These are phyloP conservation scores for Phaeosphaeria sp. DNA, from an alignment of 2,329 filamentous ascomycete species.

Conservation along the genomic window DNA sequence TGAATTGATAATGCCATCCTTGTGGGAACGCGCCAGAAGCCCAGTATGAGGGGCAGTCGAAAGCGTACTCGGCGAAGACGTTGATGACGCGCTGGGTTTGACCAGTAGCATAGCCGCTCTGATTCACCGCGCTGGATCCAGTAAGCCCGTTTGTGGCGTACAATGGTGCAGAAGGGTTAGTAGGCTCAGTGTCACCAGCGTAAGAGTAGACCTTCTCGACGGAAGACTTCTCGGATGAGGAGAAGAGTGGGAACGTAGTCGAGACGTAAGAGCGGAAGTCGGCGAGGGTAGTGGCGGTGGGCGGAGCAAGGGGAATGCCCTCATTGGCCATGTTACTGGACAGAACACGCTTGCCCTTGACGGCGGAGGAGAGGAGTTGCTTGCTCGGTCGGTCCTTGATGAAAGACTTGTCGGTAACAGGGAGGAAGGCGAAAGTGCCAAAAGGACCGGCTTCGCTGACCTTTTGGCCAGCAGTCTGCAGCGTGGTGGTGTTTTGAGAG, in stretches of 20 bases:
- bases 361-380: conserved; percentile 28
- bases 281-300: conserved; percentile 32
- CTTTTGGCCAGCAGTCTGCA: conserved; percentile 38
- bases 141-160: conserved; percentile 34
- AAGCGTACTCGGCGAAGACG: conserved; percentile 55
- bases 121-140: conserved; percentile 35
- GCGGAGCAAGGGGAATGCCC: conserved; percentile 47
- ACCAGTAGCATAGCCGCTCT: conserved; percentile 38
- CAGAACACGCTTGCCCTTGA: conserved; percentile 38
- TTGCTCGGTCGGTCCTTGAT: conserved; percentile 45
- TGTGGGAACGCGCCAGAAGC: conserved; percentile 45
- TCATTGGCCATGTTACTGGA: conserved; percentile 49
- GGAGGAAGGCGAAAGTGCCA: conserved; percentile 52
- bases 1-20: conserved; percentile 46
- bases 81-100: conserved; percentile 49
- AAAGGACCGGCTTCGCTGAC: conserved; percentile 44
- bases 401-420: conserved; percentile 51
- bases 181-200: conserved; percentile 28
- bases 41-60: conserved; percentile 51
- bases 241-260: conserved; percentile 46
- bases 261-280: conserved; percentile 40
- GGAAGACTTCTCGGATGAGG: conserved; percentile 27
- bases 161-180: conserved; percentile 28
- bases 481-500: conserved; percentile 28
- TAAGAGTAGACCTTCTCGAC: conserved; percentile 40